Evolutionary conservation across 257 asterid species (phyloP).

Genomic region (Plantago elongata): DNA sequence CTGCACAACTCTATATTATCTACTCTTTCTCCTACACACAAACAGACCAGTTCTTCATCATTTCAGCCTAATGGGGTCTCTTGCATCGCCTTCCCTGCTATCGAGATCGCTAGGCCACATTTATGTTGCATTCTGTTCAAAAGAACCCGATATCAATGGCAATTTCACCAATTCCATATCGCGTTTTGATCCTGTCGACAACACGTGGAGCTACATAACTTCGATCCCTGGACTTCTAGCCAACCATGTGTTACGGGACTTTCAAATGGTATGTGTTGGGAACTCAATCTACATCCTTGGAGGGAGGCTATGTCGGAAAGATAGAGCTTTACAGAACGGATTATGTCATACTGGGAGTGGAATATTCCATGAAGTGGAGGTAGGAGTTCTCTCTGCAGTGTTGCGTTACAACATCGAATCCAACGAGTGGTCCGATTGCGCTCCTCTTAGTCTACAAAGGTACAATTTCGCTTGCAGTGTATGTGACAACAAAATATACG

Average conservation of each 20-base stretch:
- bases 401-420: slow-evolving; percentile 23
- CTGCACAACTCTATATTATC: not conserved
- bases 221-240: slow-evolving; percentile 23
- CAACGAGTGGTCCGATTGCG: slow-evolving; percentile 31
- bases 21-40: slow-evolving; percentile 3
- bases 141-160: slow-evolving; percentile 8
- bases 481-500: slow-evolving; percentile 35
- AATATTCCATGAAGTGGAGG: slow-evolving; percentile 10
- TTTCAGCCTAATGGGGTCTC: slow-evolving; percentile 18
- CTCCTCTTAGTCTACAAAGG: slow-evolving; percentile 36
- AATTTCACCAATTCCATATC: slow-evolving; percentile 33
- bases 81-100: slow-evolving; percentile 12
- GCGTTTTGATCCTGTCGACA: slow-evolving; percentile 27
- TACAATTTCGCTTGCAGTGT: slow-evolving; percentile 44
- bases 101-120: slow-evolving; percentile 19
- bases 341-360: slow-evolving; percentile 6
- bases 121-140: slow-evolving; percentile 32
- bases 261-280: slow-evolving; percentile 32
- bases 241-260: slow-evolving; percentile 38
- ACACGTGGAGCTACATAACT: slow-evolving; percentile 25
- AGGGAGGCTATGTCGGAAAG: slow-evolving; percentile 33
- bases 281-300: slow-evolving; percentile 36
- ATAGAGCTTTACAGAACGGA: not conserved
- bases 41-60: not conserved
- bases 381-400: slow-evolving; percentile 28